Percentiles rank a stretch among this genome's conserved stretches.
Conservation (phyloP, 1,284 basidiomycete genomes). For the Ceratobasidium sp. region DNA sequence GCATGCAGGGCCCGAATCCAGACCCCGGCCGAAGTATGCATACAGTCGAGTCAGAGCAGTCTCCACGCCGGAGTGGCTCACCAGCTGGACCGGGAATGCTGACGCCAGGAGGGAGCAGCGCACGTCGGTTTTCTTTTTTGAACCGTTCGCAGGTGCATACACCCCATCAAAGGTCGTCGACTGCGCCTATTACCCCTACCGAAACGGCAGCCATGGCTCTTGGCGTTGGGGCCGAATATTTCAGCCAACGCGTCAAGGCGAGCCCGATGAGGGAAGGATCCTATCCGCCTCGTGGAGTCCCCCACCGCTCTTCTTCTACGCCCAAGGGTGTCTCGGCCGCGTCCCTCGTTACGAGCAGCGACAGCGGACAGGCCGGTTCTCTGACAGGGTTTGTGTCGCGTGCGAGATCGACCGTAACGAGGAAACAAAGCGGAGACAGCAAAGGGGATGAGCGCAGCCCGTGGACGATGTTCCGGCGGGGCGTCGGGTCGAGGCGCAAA, state of each 20-base stretch:
- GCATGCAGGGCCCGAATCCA: conserved; percentile 37
- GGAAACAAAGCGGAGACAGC: conserved; percentile 42
- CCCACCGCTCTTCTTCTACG: conserved; percentile 30
- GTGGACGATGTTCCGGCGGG: conserved; percentile 38
- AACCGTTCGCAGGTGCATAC: conserved; percentile 38
- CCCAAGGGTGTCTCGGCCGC: conserved; percentile 35
- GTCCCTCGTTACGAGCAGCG: conserved; percentile 23
- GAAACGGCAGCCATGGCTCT: conserved; percentile 8
- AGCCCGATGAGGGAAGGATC: conserved; percentile 39
- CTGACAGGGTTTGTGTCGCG: conserved; percentile 29
- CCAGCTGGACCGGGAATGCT: conserved; percentile 36
- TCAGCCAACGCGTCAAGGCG: conserved; percentile 37
- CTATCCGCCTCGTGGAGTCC: conserved; percentile 33
- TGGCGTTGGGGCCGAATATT: conserved; percentile 24
- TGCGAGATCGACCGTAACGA: conserved; percentile 24
- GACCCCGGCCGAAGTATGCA: conserved; percentile 39
- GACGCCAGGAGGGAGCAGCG: conserved; percentile 19
- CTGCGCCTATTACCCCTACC: conserved; percentile 43
- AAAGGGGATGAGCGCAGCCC: conserved; percentile 39
- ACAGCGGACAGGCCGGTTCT: conserved; percentile 17
- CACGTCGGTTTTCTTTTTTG: conserved; percentile 36
- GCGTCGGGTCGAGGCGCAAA: conserved; percentile 35
- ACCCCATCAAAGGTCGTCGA: conserved; percentile 42
- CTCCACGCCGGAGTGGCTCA: conserved; percentile 43
- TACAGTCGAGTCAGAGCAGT: conserved; percentile 44